Percentiles rank a stretch among this genome's conserved stretches.
These are phyloP conservation scores for Orbilia brochopaga DNA, from an alignment of 2,329 filamentous ascomycete species.

Conservation along the genomic window DNA sequence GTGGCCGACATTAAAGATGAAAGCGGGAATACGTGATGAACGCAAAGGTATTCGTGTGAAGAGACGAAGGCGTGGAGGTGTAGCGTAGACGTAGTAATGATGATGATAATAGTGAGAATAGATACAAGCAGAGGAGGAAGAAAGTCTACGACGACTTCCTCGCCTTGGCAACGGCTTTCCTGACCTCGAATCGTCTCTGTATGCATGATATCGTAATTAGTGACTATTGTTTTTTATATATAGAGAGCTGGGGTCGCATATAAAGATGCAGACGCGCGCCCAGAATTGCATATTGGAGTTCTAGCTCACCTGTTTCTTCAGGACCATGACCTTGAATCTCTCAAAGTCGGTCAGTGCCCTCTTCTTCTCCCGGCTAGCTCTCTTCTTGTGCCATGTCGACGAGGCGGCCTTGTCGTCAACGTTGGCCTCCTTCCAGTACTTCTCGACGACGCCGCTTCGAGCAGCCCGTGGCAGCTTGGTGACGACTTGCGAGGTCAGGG, in stretches of 20 bases:
- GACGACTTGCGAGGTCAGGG: slow-evolving; percentile 89
- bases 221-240: not conserved
- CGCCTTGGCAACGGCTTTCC: slow-evolving; percentile 94
- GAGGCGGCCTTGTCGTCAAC: slow-evolving; percentile 93
- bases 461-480: slow-evolving; percentile 82
- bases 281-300: not conserved
- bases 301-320: slow-evolving; percentile 92
- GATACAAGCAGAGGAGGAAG: slow-evolving; percentile 9
- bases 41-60: slow-evolving; percentile 35
- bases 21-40: slow-evolving; percentile 34
- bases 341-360: slow-evolving; percentile 96
- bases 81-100: too few relatives aligned
- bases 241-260: not conserved
- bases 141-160: slow-evolving; percentile 63
- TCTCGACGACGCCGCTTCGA: slow-evolving; percentile 81
- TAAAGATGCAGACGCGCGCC: too few relatives aligned
- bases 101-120: not conserved
- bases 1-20: slow-evolving; percentile 48
- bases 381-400: slow-evolving; percentile 93
- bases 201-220: slow-evolving; percentile 5
- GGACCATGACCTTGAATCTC: slow-evolving; percentile 98
- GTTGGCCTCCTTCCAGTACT: slow-evolving; percentile 86
- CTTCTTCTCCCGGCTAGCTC: slow-evolving; percentile 82
- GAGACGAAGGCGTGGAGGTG: not conserved
- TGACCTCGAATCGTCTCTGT: slow-evolving; percentile 88